phyloP scores from a whole-genome alignment of 2,329 filamentous ascomycete genomes.

The Diaporthe capsici region DNA sequence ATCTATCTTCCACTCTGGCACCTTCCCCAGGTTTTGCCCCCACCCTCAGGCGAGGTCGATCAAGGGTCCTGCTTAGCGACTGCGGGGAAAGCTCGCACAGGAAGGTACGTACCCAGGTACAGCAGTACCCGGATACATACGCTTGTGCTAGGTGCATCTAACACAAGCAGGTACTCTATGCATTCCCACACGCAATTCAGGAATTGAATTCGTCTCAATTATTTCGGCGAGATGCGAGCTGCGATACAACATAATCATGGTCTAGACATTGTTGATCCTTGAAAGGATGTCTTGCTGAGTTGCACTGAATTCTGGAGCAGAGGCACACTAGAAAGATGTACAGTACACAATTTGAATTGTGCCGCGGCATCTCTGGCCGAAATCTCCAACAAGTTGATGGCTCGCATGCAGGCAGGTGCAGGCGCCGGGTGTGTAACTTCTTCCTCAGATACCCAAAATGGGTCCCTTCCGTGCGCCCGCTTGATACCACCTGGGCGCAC shows the following conservation, averaged over 20 bases:
- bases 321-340: not conserved
- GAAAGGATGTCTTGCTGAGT: not conserved
- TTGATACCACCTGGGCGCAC: constrained; percentile 5
- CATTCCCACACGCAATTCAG: not conserved
- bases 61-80: constrained; percentile 24
- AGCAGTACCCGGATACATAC: not conserved
- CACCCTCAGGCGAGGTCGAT: not conserved
- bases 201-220: constrained; percentile 12
- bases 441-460: constrained; percentile 4
- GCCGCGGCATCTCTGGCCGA: constrained; percentile 33
- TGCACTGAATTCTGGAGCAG: not conserved
- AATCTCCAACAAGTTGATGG: constrained; percentile 17
- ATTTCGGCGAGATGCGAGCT: not conserved
- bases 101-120: not conserved
- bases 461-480: constrained; percentile 25
- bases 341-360: not conserved
- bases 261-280: not conserved
- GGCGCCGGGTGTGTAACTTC: not conserved
- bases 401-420: not conserved
- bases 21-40: constrained; percentile 21
- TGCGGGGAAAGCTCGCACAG: not conserved
- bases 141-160: not conserved
- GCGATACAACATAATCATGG: not conserved
- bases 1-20: not conserved
- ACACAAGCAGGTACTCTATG: not conserved